These are phyloP conservation scores for Prunus armeniaca DNA, from an alignment of 306 rosid species.

Conservation along the genomic window DNA sequence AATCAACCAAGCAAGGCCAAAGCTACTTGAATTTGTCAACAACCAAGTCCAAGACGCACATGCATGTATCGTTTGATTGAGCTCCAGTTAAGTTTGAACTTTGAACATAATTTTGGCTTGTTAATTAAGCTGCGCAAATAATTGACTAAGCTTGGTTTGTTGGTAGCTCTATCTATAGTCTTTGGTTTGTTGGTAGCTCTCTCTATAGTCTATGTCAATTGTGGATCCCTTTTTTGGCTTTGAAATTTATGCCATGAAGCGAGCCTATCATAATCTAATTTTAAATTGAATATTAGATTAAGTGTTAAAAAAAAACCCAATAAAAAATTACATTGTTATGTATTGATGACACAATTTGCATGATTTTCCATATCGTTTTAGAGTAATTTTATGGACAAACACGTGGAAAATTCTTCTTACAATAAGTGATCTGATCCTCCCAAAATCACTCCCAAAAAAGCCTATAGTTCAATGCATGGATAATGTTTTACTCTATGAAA, in stretches of 20 bases:
- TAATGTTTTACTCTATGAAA: neutral
- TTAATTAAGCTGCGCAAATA: neutral
- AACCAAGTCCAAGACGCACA: neutral
- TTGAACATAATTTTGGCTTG: neutral
- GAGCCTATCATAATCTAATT: neutral
- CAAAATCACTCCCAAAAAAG: too few species aligned
- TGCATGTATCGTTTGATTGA: neutral
- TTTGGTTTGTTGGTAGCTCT: neutral
- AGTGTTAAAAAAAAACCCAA: too few species aligned
- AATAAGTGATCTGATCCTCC: too few species aligned
- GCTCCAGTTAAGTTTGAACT: neutral
- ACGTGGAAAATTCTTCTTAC: fast-evolving
- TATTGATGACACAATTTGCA: too few species aligned
- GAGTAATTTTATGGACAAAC: too few species aligned
- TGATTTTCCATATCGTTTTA: too few species aligned
- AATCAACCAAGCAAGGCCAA: neutral
- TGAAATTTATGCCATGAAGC: neutral
- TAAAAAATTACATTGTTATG: too few species aligned
- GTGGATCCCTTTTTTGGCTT: neutral
- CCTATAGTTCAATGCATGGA: too few species aligned
- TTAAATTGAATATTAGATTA: neutral
- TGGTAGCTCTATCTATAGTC: neutral
- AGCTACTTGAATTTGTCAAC: neutral
- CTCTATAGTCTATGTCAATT: neutral
- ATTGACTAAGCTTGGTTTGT: neutral